phyloP scores from a whole-genome alignment of 2,329 filamentous ascomycete species.

The Lecanicillium sp. region DNA sequence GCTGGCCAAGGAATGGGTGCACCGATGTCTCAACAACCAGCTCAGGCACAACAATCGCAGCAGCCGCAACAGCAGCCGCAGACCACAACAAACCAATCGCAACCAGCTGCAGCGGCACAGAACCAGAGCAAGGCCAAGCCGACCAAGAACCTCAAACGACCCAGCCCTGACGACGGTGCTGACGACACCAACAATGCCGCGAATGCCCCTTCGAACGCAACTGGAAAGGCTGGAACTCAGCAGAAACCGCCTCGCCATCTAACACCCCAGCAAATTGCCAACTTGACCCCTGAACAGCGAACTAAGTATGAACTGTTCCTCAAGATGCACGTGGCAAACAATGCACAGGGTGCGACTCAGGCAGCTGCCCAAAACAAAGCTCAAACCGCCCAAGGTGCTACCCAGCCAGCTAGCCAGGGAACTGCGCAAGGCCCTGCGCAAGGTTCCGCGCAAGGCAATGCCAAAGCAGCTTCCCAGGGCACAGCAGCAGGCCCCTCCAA shows the following conservation, averaged over 20 bases:
- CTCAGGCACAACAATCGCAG: constrained; percentile 11
- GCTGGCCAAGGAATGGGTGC: constrained; percentile 8
- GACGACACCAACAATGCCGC: constrained; percentile 15
- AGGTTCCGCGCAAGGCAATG: constrained; percentile 2
- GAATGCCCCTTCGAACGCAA: constrained; percentile 13
- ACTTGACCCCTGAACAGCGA: constrained; percentile 35
- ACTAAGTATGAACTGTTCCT: constrained; percentile 32
- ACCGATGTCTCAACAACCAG: constrained; percentile 10
- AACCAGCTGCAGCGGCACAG: constrained; percentile 15
- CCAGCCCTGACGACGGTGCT: constrained; percentile 36
- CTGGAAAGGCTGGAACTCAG: constrained; percentile 11
- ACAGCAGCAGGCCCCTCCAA: constrained; percentile 4
- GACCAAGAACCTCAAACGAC: constrained; percentile 41
- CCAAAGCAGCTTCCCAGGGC: constrained; percentile 11
- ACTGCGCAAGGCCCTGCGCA: constrained; percentile 1
- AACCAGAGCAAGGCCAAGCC: constrained; percentile 23
- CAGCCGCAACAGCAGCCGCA: constrained; percentile 20
- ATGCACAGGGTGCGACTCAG: constrained; percentile 4
- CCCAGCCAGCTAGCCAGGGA: background rate
- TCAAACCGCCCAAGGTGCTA: no score
- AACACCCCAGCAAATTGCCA: constrained; percentile 27
- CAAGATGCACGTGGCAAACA: constrained; percentile 20
- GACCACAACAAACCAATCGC: constrained; percentile 14
- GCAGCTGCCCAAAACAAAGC: no score
- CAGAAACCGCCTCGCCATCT: constrained; percentile 16